Conservation (phyloP, 2,329 filamentous ascomycete genomes). For the Neophaeococcomyces mojaviensis region DNA sequence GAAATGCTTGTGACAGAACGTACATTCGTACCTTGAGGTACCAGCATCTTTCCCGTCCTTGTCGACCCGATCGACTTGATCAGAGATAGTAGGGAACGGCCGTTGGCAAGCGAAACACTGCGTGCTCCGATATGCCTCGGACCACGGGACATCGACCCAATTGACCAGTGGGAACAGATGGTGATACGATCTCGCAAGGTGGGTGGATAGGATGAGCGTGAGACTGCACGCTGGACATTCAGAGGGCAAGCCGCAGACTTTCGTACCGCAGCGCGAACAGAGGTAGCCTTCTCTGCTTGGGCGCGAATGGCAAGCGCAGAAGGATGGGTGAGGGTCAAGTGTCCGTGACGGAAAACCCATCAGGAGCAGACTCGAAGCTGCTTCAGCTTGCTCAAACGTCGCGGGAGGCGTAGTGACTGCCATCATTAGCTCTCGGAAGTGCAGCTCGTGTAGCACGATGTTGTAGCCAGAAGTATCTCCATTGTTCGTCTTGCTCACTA, state of each 20-base stretch:
- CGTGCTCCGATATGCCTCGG: constrained; percentile 52
- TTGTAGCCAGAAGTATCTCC: constrained; percentile 66
- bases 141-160: constrained; percentile 86
- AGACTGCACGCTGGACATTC: constrained; percentile 88
- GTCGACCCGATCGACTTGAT: constrained; percentile 31
- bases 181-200: constrained; percentile 86
- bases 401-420: constrained; percentile 82
- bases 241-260: constrained; percentile 82
- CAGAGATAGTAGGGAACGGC: constrained; percentile 55
- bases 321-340: constrained; percentile 61
- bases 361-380: constrained; percentile 62
- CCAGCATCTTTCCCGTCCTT: constrained; percentile 71
- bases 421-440: constrained; percentile 85
- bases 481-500: constrained; percentile 79
- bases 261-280: constrained; percentile 79
- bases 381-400: constrained; percentile 47
- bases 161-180: constrained; percentile 85
- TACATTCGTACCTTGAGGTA: constrained; percentile 72
- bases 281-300: constrained; percentile 77
- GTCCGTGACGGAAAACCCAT: constrained; percentile 95
- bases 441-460: constrained; percentile 76
- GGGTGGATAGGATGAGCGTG: constrained; percentile 88
- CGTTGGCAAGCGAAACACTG: constrained; percentile 74
- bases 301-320: constrained; percentile 86
- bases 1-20: constrained; percentile 81